Evolutionary conservation across 306 rosid genomes (phyloP).

Genomic region (Rubus idaeus): DNA sequence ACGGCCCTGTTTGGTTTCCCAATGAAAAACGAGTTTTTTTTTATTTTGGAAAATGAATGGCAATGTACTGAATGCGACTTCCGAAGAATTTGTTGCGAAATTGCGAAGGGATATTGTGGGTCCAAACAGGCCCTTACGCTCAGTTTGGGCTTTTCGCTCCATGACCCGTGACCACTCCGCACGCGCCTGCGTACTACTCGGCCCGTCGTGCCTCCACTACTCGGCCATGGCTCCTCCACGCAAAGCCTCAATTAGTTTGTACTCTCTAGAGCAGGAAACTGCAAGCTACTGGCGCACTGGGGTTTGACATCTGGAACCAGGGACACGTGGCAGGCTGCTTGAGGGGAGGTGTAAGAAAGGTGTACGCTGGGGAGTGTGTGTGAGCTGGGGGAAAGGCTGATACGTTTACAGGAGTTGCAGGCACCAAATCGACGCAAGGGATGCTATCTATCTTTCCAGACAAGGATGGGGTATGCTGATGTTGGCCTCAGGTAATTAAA

Average conservation of each 20-base stretch:
- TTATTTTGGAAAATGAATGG: background rate
- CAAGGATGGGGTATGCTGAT: background rate
- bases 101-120: background rate
- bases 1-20: constrained; percentile 12
- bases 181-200: constrained; percentile 17
- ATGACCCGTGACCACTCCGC: constrained; percentile 27
- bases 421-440: constrained; percentile 17
- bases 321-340: background rate
- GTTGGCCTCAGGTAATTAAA: background rate
- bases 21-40: background rate
- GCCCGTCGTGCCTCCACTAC: constrained; percentile 18
- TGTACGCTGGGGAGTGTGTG: background rate
- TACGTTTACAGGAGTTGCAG: constrained; percentile 13
- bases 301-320: fast-evolving
- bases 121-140: constrained; percentile 11
- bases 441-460: background rate
- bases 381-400: background rate
- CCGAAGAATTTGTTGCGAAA: background rate
- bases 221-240: constrained; percentile 5
- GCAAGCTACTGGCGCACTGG: background rate
- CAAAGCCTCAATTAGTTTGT: background rate
- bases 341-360: background rate
- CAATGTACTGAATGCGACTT: background rate
- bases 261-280: background rate
- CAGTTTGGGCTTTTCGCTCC: background rate